Conservation (phyloP, 1,284 basidiomycete genomes). For the Trichosporon sp. region DNA sequence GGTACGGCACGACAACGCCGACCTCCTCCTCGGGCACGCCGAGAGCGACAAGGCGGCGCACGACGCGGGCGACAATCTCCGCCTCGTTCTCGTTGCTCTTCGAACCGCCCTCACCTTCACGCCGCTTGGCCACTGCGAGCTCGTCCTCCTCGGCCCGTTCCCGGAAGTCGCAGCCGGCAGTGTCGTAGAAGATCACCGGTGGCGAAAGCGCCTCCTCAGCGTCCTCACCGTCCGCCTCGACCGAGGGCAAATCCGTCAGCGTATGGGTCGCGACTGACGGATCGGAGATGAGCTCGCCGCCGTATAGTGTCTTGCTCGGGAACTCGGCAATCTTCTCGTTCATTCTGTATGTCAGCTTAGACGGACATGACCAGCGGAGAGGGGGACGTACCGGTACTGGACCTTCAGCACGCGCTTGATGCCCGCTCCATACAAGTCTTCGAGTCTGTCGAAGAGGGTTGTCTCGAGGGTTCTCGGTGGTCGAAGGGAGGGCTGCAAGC, state of each 20-base stretch:
- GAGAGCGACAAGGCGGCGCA: conserved; percentile 65
- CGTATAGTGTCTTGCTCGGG: conserved; percentile 78
- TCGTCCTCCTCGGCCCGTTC: conserved; percentile 57
- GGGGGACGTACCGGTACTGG: conserved; percentile 67
- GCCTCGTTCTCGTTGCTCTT: conserved; percentile 92
- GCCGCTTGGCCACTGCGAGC: conserved; percentile 49
- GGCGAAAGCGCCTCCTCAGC: conserved; percentile 64
- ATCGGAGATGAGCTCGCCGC: conserved; percentile 66
- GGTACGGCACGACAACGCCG: conserved; percentile 90
- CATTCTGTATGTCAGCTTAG: conserved; percentile 59
- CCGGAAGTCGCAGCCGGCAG: conserved; percentile 84
- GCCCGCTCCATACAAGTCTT: conserved; percentile 73
- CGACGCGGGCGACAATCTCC: conserved; percentile 73
- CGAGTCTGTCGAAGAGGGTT: conserved; percentile 86
- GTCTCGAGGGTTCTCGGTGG: conserved; percentile 75
- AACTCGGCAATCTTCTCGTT: conserved; percentile 78
- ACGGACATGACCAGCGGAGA: background rate
- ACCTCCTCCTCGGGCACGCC: conserved; percentile 73
- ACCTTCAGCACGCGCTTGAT: conserved; percentile 83
- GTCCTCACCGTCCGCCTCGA: conserved; percentile 55
- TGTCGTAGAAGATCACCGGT: conserved; percentile 90
- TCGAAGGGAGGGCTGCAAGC: conserved; percentile 47
- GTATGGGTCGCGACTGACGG: conserved; percentile 66
- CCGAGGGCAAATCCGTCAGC: conserved; percentile 64
- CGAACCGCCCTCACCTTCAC: conserved; percentile 56